Percentiles rank a stretch among this genome's conserved stretches.
Conservation (phyloP, 2,329 filamentous ascomycete species). For the Ophidiomyces ophidiicola region DNA sequence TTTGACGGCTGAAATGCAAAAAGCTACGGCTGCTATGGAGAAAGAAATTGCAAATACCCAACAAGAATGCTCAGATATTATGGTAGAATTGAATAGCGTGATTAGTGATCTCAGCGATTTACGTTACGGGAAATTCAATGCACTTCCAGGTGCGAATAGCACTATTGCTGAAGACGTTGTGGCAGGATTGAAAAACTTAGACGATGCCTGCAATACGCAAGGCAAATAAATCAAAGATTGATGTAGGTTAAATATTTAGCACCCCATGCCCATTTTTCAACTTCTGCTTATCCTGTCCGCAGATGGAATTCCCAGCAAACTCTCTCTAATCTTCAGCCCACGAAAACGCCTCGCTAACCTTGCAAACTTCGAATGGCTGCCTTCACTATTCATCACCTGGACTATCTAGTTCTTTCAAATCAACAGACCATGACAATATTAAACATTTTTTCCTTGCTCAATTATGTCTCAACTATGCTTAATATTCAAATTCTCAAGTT, state of each 20-base stretch:
- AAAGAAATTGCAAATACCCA: slow-evolving; percentile 55
- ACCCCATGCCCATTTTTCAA: neutral
- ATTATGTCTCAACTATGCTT: too few relatives aligned
- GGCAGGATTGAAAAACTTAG: slow-evolving; percentile 51
- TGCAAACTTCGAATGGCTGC: too few relatives aligned
- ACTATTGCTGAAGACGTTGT: slow-evolving; percentile 55
- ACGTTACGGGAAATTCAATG: slow-evolving; percentile 59
- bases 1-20: slow-evolving; percentile 57
- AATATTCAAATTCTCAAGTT: neutral
- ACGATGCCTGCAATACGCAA: slow-evolving; percentile 46
- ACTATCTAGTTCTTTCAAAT: too few relatives aligned
- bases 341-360: too few relatives aligned
- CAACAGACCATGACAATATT: too few relatives aligned
- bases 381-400: too few relatives aligned
- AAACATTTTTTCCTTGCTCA: too few relatives aligned
- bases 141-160: slow-evolving; percentile 41
- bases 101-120: slow-evolving; percentile 69
- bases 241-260: neutral
- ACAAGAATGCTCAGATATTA: slow-evolving; percentile 48
- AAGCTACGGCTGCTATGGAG: slow-evolving; percentile 53
- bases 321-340: too few relatives aligned
- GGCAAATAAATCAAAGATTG: slow-evolving; percentile 10
- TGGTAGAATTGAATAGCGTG: slow-evolving; percentile 51
- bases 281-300: neutral
- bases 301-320: neutral